A percentile compares a stretch with the other conserved stretches of the same genome.
These are phyloP conservation scores for Epichloe festucae DNA, from an alignment of 2,329 filamentous ascomycete genomes.

Conservation along the genomic window DNA sequence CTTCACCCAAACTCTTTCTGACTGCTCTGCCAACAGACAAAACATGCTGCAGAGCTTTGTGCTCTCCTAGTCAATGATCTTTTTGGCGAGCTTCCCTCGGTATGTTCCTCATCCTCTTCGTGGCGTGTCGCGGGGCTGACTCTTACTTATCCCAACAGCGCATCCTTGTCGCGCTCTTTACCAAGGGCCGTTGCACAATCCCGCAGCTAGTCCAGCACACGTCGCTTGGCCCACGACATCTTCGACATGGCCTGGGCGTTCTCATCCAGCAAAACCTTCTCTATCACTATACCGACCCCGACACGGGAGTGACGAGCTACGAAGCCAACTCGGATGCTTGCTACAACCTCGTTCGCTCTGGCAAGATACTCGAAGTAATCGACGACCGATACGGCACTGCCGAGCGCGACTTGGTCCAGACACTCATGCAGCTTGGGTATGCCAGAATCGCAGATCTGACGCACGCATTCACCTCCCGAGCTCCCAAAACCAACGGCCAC, in stretches of 20 bases:
- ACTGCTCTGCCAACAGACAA: slow-evolving; percentile 34
- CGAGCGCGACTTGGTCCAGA: slow-evolving; percentile 62
- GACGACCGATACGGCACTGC: slow-evolving; percentile 61
- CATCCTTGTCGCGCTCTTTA: slow-evolving; percentile 68
- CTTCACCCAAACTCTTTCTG: slow-evolving; percentile 7
- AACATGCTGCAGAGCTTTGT: slow-evolving; percentile 77
- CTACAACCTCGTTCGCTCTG: slow-evolving; percentile 69
- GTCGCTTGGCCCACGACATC: slow-evolving; percentile 57
- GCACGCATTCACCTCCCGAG: slow-evolving; percentile 42
- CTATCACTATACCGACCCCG: slow-evolving; percentile 54
- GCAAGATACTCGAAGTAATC: slow-evolving; percentile 67
- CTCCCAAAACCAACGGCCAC: slow-evolving; percentile 21
- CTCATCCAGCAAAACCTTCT: slow-evolving; percentile 83
- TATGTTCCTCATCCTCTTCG: slow-evolving; percentile 27
- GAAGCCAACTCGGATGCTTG: slow-evolving; percentile 70
- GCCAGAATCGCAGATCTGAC: slow-evolving; percentile 57
- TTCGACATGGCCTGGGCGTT: slow-evolving; percentile 70
- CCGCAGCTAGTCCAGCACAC: slow-evolving; percentile 58
- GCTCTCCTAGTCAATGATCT: slow-evolving; percentile 77
- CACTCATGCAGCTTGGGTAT: slow-evolving; percentile 65
- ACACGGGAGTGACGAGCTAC: slow-evolving; percentile 58
- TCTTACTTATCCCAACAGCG: slow-evolving; percentile 40
- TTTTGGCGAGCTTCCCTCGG: slow-evolving; percentile 83
- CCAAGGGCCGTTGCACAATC: slow-evolving; percentile 64
- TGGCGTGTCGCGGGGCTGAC: slow-evolving; percentile 16